phyloP scores from a whole-genome alignment of 2,329 filamentous ascomycete species.

The Dactylellina parvicollis region DNA sequence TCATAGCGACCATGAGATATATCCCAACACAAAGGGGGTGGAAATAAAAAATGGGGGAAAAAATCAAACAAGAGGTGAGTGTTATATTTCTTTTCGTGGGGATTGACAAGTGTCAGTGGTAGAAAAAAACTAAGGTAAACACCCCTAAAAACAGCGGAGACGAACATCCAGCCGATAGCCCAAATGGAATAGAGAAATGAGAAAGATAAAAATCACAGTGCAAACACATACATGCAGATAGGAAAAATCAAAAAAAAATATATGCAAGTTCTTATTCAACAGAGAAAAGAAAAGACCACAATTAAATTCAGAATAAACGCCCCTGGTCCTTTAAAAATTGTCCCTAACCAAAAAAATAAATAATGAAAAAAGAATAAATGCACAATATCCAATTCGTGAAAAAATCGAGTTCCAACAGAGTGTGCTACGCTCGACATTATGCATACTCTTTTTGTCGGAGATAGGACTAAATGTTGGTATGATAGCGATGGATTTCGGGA shows the following conservation, averaged over 20 bases:
- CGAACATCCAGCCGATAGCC: conserved; percentile 13
- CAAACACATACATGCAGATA: conserved; percentile 46
- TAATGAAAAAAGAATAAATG: conserved; percentile 10
- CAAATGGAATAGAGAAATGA: conserved; percentile 24
- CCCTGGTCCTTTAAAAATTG: conserved; percentile 44
- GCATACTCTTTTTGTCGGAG: conserved; percentile 28
- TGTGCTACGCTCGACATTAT: conserved; percentile 30
- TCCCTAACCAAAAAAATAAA: conserved; percentile 22
- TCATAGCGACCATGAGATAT: conserved; percentile 39
- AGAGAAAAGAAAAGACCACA: conserved; percentile 30
- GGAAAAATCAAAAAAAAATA: conserved; percentile 46
- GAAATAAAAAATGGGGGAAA: conserved; percentile 37
- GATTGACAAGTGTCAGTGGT: conserved; percentile 8
- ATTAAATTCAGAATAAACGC: conserved; percentile 48
- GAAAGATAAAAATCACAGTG: conserved; percentile 37
- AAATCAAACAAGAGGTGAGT: conserved; percentile 46
- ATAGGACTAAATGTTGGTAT: conserved; percentile 2
- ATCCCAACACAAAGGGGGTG: conserved; percentile 30
- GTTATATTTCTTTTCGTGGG: conserved; percentile 30
- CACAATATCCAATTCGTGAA: conserved; percentile 25
- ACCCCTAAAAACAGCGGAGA: conserved; percentile 42
- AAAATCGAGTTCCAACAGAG: conserved; percentile 6
- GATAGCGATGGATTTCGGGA: not conserved
- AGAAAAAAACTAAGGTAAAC: conserved; percentile 31
- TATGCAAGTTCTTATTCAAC: conserved; percentile 23